phyloP scores from a whole-genome alignment of 768 basidiomycete genomes.

The Lactifluus subvellereus region DNA sequence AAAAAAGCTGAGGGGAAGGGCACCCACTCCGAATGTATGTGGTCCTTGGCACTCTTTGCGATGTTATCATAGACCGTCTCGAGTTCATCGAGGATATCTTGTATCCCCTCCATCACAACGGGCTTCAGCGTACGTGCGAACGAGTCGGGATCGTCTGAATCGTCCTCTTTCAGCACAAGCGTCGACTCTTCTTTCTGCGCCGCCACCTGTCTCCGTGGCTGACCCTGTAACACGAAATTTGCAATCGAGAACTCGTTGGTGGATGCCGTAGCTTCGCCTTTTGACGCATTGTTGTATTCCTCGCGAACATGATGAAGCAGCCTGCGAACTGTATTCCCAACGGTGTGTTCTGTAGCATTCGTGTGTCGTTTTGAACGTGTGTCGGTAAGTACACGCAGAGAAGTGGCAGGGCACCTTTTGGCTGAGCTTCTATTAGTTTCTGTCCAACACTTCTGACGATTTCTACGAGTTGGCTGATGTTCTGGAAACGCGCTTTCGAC shows the following conservation, averaged over 20 bases:
- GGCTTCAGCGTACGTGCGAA: slow-evolving; percentile 80
- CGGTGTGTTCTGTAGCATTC: slow-evolving; percentile 68
- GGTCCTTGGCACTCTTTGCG: slow-evolving; percentile 89
- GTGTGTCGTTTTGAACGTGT: not conserved
- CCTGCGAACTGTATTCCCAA: slow-evolving; percentile 91
- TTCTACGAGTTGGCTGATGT: slow-evolving; percentile 77
- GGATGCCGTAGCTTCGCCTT: slow-evolving; percentile 37
- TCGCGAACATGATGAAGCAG: slow-evolving; percentile 92
- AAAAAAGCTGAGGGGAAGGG: not conserved
- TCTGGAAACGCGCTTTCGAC: slow-evolving; percentile 77
- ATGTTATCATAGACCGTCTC: slow-evolving; percentile 95
- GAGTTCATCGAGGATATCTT: slow-evolving; percentile 92
- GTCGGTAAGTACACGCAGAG: slow-evolving; percentile 9
- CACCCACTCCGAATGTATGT: slow-evolving; percentile 95
- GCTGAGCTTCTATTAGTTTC: slow-evolving; percentile 83
- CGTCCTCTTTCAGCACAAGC: slow-evolving; percentile 58
- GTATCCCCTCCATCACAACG: slow-evolving; percentile 93
- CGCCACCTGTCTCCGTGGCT: slow-evolving; percentile 47
- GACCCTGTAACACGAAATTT: slow-evolving; percentile 77
- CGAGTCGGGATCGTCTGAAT: slow-evolving; percentile 71
- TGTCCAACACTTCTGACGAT: slow-evolving; percentile 77
- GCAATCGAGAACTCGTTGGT: slow-evolving; percentile 60
- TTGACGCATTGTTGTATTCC: slow-evolving; percentile 81
- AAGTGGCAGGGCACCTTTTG: slow-evolving; percentile 62
- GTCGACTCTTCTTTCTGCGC: slow-evolving; percentile 46